These are phyloP conservation scores for Phytopythium cucurbitacearum DNA, from an alignment of 352 stramenopile genomes.

Conservation along the genomic window DNA sequence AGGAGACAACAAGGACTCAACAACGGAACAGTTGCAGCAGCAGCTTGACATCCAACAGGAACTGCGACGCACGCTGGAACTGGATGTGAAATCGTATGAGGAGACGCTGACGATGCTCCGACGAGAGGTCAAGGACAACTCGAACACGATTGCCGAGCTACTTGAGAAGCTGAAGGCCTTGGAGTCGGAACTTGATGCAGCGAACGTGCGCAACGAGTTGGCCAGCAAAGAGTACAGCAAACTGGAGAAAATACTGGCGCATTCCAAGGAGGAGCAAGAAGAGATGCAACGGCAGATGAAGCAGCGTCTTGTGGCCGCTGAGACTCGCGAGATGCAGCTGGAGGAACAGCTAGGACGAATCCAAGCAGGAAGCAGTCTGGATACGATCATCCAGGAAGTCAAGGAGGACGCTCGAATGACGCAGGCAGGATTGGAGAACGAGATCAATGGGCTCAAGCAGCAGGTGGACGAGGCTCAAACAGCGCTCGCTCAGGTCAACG, in stretches of 20 bases:
- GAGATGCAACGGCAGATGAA: constrained; percentile 61
- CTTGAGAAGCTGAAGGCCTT: constrained; percentile 32
- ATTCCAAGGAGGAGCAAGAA: constrained; percentile 44
- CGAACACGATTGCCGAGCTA: constrained; percentile 28
- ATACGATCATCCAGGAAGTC: too few relatives aligned
- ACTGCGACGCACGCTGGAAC: constrained; percentile 34
- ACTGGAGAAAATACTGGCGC: constrained; percentile 21
- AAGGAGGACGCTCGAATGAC: neutral
- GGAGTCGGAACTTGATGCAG: constrained; percentile 19
- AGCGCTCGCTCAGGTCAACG: constrained; percentile 20
- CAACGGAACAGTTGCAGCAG: constrained; percentile 18
- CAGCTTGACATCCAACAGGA: constrained; percentile 37
- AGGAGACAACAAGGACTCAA: too few relatives aligned
- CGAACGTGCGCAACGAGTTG: constrained; percentile 15
- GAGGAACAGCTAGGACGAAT: constrained; percentile 33
- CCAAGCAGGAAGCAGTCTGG: constrained; percentile 3
- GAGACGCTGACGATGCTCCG: constrained; percentile 51
- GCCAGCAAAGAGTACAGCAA: constrained; percentile 32
- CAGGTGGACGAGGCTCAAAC: constrained; percentile 22
- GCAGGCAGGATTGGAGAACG: constrained; percentile 18
- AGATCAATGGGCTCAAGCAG: constrained; percentile 23
- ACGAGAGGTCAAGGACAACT: constrained; percentile 46
- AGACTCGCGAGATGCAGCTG: constrained; percentile 31
- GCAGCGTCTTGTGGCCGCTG: constrained; percentile 38
- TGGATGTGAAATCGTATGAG: constrained; percentile 68